phyloP scores from a whole-genome alignment of 1,139 yeast genomes.

The Candida frijolesensis region DNA sequence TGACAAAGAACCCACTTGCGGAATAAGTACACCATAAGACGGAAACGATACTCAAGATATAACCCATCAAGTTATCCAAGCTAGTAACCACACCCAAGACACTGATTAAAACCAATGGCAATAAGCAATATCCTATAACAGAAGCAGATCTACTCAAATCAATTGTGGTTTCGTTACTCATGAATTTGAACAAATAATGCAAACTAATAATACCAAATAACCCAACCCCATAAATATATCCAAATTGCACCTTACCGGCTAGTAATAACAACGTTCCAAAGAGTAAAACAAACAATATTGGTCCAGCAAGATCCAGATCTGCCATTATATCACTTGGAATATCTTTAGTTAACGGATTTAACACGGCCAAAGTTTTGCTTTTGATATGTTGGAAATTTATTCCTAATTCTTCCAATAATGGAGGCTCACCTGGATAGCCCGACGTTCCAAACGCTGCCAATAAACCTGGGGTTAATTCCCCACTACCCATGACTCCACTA shows the following conservation, averaged over 20 bases:
- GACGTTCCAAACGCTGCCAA: slow-evolving; percentile 91
- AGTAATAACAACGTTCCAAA: slow-evolving; percentile 84
- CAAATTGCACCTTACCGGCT: slow-evolving; percentile 94
- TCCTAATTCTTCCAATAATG: slow-evolving; percentile 89
- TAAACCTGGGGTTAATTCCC: slow-evolving; percentile 70
- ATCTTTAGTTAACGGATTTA: slow-evolving; percentile 67
- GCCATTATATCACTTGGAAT: slow-evolving; percentile 77
- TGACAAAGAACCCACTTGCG: slow-evolving; percentile 90
- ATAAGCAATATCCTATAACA: slow-evolving; percentile 88
- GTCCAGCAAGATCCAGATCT: slow-evolving; percentile 95
- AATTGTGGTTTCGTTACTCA: slow-evolving; percentile 64
- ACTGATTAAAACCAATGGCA: slow-evolving; percentile 84
- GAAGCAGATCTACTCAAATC: slow-evolving; percentile 82
- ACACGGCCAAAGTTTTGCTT: slow-evolving; percentile 81
- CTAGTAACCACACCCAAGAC: slow-evolving; percentile 70
- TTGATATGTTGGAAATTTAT: slow-evolving; percentile 88
- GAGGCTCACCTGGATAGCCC: slow-evolving; percentile 94
- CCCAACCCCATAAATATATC: slow-evolving; percentile 96
- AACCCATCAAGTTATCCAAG: slow-evolving; percentile 77
- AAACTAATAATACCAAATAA: slow-evolving; percentile 85
- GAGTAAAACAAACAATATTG: slow-evolving; percentile 81
- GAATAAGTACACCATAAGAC: slow-evolving; percentile 95
- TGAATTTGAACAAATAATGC: slow-evolving; percentile 80
- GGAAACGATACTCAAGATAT: slow-evolving; percentile 64
- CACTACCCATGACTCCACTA: slow-evolving; percentile 52